Conservation (phyloP, 495 filamentous ascomycete genomes). For the Bathelium albidoporum region DNA sequence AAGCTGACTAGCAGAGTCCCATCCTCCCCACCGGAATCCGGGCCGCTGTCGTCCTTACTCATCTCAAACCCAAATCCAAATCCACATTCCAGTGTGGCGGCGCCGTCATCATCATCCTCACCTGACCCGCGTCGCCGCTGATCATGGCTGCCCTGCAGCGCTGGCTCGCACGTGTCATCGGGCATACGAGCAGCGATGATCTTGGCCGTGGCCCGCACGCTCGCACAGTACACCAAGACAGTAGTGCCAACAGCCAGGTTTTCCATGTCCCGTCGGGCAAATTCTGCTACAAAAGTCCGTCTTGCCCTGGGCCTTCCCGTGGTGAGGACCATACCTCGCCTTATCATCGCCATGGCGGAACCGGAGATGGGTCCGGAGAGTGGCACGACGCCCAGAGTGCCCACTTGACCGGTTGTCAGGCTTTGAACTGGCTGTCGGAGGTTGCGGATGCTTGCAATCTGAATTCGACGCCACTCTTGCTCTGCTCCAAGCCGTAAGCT, state of each 20-base stretch:
- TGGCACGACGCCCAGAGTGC: conserved; percentile 73
- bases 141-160: not conserved
- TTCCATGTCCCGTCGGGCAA: conserved; percentile 18
- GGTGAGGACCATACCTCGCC: conserved; percentile 72
- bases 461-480: conserved; percentile 64
- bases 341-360: conserved; percentile 41
- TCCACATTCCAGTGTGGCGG: conserved; percentile 41
- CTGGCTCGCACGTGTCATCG: conserved; percentile 31
- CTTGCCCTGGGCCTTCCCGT: conserved; percentile 39
- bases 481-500: conserved; percentile 23
- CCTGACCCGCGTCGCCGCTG: conserved; percentile 26
- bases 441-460: conserved; percentile 76
- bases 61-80: conserved; percentile 24
- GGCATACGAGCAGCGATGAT: conserved; percentile 40
- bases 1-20: conserved; percentile 54
- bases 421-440: conserved; percentile 73
- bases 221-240: conserved; percentile 76
- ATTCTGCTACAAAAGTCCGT: conserved; percentile 41
- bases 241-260: conserved; percentile 45
- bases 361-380: conserved; percentile 25
- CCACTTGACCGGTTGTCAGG: conserved; percentile 72
- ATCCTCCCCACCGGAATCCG: conserved; percentile 23
- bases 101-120: conserved; percentile 52
- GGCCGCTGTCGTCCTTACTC: conserved; percentile 8
- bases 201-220: conserved; percentile 69